These are phyloP conservation scores for Solanum ossicruentum DNA, from an alignment of 257 asterid species.

Conservation along the genomic window DNA sequence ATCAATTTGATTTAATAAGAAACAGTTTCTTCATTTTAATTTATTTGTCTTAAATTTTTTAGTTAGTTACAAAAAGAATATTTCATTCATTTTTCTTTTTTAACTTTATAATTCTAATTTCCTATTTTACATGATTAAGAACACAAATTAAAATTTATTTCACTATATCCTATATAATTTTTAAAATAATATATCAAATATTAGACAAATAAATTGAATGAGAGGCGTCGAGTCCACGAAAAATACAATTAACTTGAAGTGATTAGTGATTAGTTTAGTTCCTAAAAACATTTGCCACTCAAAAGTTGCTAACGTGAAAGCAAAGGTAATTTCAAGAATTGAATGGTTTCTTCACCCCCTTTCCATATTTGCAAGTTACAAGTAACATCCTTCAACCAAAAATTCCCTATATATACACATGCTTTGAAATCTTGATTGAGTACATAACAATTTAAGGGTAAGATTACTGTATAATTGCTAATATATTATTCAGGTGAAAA, in stretches of 20 bases:
- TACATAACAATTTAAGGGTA: background rate
- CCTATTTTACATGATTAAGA: too few relatives aligned
- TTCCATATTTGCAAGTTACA: background rate
- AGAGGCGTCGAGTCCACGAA: background rate
- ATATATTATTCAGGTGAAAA: background rate
- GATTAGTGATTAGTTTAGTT: background rate
- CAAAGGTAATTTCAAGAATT: background rate
- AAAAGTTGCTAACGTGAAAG: background rate
- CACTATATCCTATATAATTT: background rate
- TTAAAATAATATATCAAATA: background rate
- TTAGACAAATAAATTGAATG: background rate
- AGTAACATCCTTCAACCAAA: background rate
- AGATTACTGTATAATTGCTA: background rate
- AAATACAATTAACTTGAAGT: background rate
- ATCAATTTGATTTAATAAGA: background rate
- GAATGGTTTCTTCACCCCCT: background rate
- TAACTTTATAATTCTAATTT: too few relatives aligned
- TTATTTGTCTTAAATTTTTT: background rate
- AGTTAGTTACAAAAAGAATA: too few relatives aligned
- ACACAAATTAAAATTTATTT: background rate
- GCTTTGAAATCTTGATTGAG: background rate
- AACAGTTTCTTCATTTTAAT: background rate
- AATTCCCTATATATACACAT: background rate
- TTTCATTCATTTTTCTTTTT: too few relatives aligned
- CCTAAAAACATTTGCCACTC: background rate